A percentile compares a stretch with the other conserved stretches of the same genome.
Evolutionary conservation across 495 filamentous ascomycete genomes (phyloP).

Genomic region (Thermochaetoides thermophila): DNA sequence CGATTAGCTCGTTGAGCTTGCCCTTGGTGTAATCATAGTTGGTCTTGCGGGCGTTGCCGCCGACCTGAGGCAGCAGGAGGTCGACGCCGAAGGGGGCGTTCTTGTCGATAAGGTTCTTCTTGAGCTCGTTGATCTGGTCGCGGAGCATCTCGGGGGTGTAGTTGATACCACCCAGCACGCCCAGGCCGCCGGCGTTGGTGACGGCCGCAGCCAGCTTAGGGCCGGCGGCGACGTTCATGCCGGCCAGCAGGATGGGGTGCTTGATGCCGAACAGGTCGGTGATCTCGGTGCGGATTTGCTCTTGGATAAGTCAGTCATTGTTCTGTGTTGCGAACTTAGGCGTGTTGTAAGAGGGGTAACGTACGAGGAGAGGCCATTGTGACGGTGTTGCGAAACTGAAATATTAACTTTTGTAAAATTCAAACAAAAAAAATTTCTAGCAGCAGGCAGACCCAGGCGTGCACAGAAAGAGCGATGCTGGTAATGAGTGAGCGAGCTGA

Average conservation of each 20-base stretch:
- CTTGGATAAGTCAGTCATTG: slow-evolving; percentile 28
- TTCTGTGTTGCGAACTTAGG: not conserved
- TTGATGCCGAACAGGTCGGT: slow-evolving; percentile 96
- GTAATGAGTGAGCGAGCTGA: not conserved
- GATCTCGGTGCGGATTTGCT: slow-evolving; percentile 72
- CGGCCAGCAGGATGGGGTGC: slow-evolving; percentile 86
- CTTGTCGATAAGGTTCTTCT: slow-evolving; percentile 80
- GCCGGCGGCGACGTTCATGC: slow-evolving; percentile 98
- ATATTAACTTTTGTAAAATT: slow-evolving; percentile 4
- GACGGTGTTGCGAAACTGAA: no score
- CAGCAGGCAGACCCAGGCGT: no score
- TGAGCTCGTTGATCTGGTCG: slow-evolving; percentile 89
- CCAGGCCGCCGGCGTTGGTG: slow-evolving; percentile 90
- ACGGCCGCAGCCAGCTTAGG: slow-evolving; percentile 95
- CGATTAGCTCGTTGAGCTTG: slow-evolving; percentile 81
- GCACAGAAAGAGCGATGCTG: slow-evolving; percentile 1
- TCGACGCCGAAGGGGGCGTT: slow-evolving; percentile 98
- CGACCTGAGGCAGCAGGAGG: slow-evolving; percentile 85
- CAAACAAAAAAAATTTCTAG: slow-evolving; percentile 2
- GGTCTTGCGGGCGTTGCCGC: slow-evolving; percentile 83
- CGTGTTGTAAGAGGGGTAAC: slow-evolving; percentile 16
- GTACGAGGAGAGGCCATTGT: slow-evolving; percentile 74
- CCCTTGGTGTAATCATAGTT: slow-evolving; percentile 99
- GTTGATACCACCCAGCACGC: slow-evolving; percentile 90
- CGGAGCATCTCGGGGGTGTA: slow-evolving; percentile 95